Evolutionary conservation across 176 grass and related monocot genomes (phyloP), one percentile per base, ranked within the genome.

Genomic region (Oryza rufipogon): DNA sequence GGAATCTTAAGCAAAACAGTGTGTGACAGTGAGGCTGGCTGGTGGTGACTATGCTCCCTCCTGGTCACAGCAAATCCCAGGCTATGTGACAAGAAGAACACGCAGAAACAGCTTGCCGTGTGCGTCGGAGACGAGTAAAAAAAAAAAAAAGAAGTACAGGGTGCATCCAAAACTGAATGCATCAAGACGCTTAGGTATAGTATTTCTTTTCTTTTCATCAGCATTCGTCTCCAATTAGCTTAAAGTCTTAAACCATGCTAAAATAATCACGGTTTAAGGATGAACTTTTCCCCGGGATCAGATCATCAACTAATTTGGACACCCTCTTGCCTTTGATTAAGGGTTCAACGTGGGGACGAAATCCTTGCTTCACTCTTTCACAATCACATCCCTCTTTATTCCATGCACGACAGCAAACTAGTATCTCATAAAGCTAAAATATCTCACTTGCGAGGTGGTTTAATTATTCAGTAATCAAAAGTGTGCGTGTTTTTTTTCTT

Each of bases 1-100:
- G 25, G 64, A 65, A 65, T 65, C 63, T 65, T 65, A 65, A 65
- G 63, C 63, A 12, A 12, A 65, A 65, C 23, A 65, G 63, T 65
- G 23, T 65, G 63, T 28, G 63, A 25, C 23, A 28, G 63, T 65
- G 23, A 66, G 11, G 12, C 25, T 3, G 64, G n/a, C 52, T 56
- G 17, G 19, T 56, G 17, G 19, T 23, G 58, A 63, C 58, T 23
- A 23, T 63, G 58, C 58, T 58, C 56, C 20, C 17, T 63, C 5
- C 19, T 23, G 58, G 58, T 19, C 56, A 60, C 56, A 9, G 56
- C 56, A 60, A 60, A 60, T 20, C 58, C 54, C 54, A 58, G 54
- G 54, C 54, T 58, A 56, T 7, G 52, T 56, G 52, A 56, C 52
- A 56, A 56, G 17, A 20, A 56, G 52, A 56, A 56, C 17, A 56